phyloP scores from a whole-genome alignment of 805 yeast genomes.

The Priceomyces melissophilus region DNA sequence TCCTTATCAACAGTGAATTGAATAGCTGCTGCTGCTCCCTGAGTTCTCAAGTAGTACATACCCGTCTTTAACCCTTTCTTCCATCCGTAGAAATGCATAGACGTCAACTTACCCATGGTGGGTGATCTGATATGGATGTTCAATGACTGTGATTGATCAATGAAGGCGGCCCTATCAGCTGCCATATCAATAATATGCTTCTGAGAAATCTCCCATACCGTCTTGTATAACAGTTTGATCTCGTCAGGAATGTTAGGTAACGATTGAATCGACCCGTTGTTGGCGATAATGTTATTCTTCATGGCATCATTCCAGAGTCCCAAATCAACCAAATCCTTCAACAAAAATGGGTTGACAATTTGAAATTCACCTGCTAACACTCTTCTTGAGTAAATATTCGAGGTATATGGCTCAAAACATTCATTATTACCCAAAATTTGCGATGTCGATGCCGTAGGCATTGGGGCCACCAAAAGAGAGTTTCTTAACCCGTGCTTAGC shows the following conservation, averaged over 20 bases:
- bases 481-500: conserved; percentile 52
- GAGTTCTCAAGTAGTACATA: conserved; percentile 95
- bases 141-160: conserved; percentile 91
- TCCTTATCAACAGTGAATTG: conserved; percentile 64
- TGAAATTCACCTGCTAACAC: conserved; percentile 64
- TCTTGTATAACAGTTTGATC: conserved; percentile 52
- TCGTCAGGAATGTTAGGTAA: conserved; percentile 54
- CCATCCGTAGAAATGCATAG: conserved; percentile 99
- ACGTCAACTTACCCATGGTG: conserved; percentile 93
- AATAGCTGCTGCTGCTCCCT: conserved; percentile 96
- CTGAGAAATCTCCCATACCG: conserved; percentile 63
- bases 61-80: conserved; percentile 97
- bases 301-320: conserved; percentile 57
- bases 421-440: conserved; percentile 61
- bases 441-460: conserved; percentile 68
- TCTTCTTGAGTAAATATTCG: conserved; percentile 60
- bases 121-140: conserved; percentile 86
- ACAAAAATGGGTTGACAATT: conserved; percentile 57
- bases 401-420: conserved; percentile 62
- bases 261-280: conserved; percentile 57
- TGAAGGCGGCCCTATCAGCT: conserved; percentile 74
- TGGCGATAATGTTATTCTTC: conserved; percentile 54
- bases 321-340: conserved; percentile 55
- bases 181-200: conserved; percentile 59
- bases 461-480: conserved; percentile 59